Base-by-base conservation (phyloP, 139 green algal genomes). In the Chlorella sp. region DNA sequence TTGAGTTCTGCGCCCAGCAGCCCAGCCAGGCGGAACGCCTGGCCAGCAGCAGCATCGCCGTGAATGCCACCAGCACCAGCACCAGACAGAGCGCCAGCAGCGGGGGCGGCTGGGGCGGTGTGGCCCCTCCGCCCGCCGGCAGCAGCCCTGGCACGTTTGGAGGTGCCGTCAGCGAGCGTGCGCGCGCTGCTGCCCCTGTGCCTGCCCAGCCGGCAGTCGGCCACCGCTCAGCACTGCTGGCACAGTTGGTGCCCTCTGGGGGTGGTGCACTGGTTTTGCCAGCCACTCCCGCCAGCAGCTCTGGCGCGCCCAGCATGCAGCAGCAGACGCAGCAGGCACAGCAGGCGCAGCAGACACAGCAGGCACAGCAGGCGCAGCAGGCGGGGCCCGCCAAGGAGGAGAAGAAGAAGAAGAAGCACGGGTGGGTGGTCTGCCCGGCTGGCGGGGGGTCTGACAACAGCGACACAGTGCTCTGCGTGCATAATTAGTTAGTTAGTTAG, bases 381-480 rank as follows among this genome's bases (percentile, higher is more conserved):
- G 21, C 19, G 39, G 37, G 32, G 77, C 75, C 24, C 1, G 34
- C 34, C 12, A 19, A 11, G 34, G 32, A 40, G 18, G 37, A 82
- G 14, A 75, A 86, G 57, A 86, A 86, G 81, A 75, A 86, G 57
- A 86, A 86, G 81, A 76, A 53, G 81, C 79, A 66, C 18, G 79
- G 79, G 48, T 57, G 48, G 48, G 48, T 57, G 48, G 48, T 9
- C n/a, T n/a, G 48, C 48, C 48, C 9, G 48, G 48, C 48, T 57
- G 48, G 48, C 9, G 48, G 48, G 48, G 48, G n/a, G n/a, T n/a
- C n/a, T n/a, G n/a, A n/a, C n/a, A n/a, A n/a, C n/a, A n/a, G n/a
- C n/a, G n/a, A n/a, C n/a, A n/a, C n/a, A n/a, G n/a, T n/a, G n/a
- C n/a, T n/a, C n/a, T n/a, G n/a, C n/a, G n/a, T n/a, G n/a, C n/a